Evolutionary conservation across 257 asterid genomes (phyloP).

Genomic region (Nicotiana attenuata): DNA sequence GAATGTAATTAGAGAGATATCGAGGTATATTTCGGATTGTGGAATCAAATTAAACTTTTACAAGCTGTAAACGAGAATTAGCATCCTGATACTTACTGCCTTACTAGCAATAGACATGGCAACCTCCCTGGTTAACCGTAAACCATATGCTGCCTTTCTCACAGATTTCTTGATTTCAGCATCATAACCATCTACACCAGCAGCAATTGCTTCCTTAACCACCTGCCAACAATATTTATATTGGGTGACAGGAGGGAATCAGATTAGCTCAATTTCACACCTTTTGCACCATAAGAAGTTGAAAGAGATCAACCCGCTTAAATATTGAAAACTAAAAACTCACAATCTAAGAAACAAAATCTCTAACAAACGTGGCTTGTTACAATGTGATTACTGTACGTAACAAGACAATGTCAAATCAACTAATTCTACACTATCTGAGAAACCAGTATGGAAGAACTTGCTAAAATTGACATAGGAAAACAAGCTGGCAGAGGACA

Average conservation of each 20-base stretch:
- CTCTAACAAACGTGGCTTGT: neutral
- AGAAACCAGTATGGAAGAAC: neutral
- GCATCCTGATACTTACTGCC: conserved; percentile 59
- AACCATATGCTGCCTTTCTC: conserved; percentile 88
- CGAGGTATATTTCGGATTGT: neutral
- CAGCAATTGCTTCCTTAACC: conserved; percentile 79
- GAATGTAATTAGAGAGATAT: neutral
- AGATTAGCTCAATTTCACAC: conserved; percentile 3
- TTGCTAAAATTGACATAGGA: neutral
- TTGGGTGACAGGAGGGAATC: neutral
- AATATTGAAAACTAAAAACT: neutral
- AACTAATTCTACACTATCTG: neutral
- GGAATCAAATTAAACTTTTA: neutral
- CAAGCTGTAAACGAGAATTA: neutral
- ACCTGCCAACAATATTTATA: conserved; percentile 37
- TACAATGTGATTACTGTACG: neutral
- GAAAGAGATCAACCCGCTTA: neutral
- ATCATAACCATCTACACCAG: conserved; percentile 83
- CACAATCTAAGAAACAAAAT: neutral
- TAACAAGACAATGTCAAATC: neutral
- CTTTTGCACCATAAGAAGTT: neutral
- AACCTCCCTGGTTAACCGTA: conserved; percentile 87
- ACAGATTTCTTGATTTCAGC: conserved; percentile 60
- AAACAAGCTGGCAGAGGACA: neutral
- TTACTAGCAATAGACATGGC: conserved; percentile 84